A percentile compares a stretch with the other conserved stretches of the same genome.
Evolutionary conservation across 139 green algal genomes (phyloP).

Genomic region (Pleodorina starrii): DNA sequence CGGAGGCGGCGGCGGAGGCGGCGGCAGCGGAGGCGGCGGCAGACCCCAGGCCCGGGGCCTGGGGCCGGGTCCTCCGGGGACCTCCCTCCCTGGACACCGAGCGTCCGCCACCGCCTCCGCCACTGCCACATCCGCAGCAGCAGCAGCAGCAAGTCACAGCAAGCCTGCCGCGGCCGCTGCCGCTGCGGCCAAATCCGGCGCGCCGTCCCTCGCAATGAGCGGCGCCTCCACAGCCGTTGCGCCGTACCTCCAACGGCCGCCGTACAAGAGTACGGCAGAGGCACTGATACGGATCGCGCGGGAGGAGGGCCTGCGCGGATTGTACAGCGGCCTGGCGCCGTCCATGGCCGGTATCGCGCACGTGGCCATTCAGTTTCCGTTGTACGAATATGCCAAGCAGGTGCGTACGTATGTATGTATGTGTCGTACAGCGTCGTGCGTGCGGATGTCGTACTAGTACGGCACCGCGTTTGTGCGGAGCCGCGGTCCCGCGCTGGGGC

Average conservation of each 20-base stretch:
- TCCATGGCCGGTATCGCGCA: slow-evolving; percentile 93
- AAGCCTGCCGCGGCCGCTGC: neutral
- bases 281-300: slow-evolving; percentile 85
- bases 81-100: too few relatives aligned
- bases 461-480: too few relatives aligned
- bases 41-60: neutral
- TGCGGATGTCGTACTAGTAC: too few relatives aligned
- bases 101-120: neutral
- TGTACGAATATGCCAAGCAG: slow-evolving; percentile 94
- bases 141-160: too few relatives aligned
- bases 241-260: slow-evolving; percentile 18
- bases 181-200: neutral
- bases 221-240: neutral
- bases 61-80: neutral
- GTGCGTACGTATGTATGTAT: neutral
- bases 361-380: slow-evolving; percentile 96
- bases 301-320: slow-evolving; percentile 90
- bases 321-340: slow-evolving; percentile 94
- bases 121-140: neutral
- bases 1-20: neutral
- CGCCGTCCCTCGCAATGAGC: neutral
- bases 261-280: slow-evolving; percentile 84
- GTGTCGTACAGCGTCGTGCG: too few relatives aligned
- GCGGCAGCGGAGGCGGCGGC: neutral
- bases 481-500: too few relatives aligned